Evolutionary conservation across 75 land plant species (phyloP).

Genomic region (Sequoia sempervirens): DNA sequence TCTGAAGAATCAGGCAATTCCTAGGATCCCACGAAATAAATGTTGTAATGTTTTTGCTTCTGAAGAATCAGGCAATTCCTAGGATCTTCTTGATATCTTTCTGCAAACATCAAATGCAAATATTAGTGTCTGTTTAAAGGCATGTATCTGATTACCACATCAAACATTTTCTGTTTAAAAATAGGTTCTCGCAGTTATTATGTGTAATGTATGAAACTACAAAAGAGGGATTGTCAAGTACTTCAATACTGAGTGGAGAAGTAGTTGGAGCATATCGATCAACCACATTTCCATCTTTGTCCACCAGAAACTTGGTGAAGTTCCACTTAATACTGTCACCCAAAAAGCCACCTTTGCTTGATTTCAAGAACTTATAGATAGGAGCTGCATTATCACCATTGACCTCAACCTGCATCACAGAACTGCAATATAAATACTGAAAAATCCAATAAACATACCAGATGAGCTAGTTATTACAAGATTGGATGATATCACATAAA

Average conservation of each 20-base stretch:
- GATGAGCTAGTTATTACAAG: neutral
- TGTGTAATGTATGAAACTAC: neutral
- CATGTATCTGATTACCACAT: neutral
- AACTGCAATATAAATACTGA: neutral
- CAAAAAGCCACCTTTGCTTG: constrained; percentile 50
- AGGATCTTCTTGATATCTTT: constrained; percentile 40
- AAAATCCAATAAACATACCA: neutral
- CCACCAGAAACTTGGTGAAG: constrained; percentile 72
- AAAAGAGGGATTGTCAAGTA: constrained; percentile 8
- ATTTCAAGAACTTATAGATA: constrained; percentile 52
- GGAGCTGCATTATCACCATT: constrained; percentile 59
- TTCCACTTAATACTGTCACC: constrained; percentile 78
- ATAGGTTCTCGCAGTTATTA: neutral
- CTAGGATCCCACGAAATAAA: constrained; percentile 5
- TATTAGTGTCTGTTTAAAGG: neutral
- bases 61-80: constrained; percentile 18
- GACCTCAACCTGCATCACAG: constrained; percentile 43
- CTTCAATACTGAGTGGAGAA: constrained; percentile 69
- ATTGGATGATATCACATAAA: neutral
- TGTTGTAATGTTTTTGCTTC: neutral
- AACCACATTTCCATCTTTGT: constrained; percentile 67
- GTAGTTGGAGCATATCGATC: constrained; percentile 68
- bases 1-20: constrained; percentile 13
- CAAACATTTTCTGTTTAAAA: neutral
- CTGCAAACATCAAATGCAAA: constrained; percentile 20